A percentile compares a stretch with the other conserved stretches of the same genome.
These are phyloP conservation scores for Ceratocystiopsis sp. DNA, from an alignment of 2,329 filamentous ascomycete genomes.

Conservation along the genomic window DNA sequence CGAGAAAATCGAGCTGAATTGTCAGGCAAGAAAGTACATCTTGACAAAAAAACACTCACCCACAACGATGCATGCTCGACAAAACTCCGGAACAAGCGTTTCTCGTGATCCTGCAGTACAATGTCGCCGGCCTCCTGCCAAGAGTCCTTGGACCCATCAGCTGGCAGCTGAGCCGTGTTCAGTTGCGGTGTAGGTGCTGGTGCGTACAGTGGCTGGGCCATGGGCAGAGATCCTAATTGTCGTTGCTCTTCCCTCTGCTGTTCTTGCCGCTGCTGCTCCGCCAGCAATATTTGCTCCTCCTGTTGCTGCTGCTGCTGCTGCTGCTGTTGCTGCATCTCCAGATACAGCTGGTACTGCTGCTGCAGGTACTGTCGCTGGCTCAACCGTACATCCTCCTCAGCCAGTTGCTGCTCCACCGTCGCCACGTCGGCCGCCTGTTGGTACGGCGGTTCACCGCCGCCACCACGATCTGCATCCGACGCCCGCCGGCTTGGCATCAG, in stretches of 20 bases:
- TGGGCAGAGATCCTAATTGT: too few relatives aligned
- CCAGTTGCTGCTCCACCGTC: background rate
- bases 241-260: too few relatives aligned
- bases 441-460: too few relatives aligned
- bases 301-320: background rate
- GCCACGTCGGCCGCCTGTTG: too few relatives aligned
- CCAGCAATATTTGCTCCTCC: background rate
- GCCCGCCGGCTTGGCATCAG: background rate
- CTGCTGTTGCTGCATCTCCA: background rate
- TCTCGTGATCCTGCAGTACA: slow-evolving; percentile 12
- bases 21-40: too few relatives aligned
- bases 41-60: too few relatives aligned
- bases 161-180: too few relatives aligned
- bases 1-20: slow-evolving; percentile 9
- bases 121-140: slow-evolving; percentile 14
- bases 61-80: slow-evolving; percentile 12
- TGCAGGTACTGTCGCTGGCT: slow-evolving; percentile 1
- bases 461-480: too few relatives aligned
- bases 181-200: too few relatives aligned
- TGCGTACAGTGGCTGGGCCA: background rate
- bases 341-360: background rate
- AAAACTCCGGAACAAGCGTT: slow-evolving; percentile 15
- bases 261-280: too few relatives aligned
- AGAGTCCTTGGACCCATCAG: slow-evolving; percentile 11
- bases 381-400: background rate